Evolutionary conservation across 2,329 filamentous ascomycete species (phyloP).

Genomic region (Fusarium floridanum): DNA sequence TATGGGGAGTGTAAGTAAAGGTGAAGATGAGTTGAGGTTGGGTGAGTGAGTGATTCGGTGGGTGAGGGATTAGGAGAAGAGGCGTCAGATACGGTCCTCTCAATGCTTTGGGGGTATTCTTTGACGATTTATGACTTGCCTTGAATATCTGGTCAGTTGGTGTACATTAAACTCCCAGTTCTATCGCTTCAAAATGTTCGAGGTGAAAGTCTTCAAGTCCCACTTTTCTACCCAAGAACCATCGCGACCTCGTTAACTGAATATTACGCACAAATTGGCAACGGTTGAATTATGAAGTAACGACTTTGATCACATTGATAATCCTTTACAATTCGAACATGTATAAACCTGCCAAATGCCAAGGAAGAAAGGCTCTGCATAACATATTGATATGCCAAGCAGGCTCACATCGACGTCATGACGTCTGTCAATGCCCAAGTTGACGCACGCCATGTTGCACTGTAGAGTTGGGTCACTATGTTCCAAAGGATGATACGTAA

Average conservation of each 20-base stretch:
- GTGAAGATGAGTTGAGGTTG: not conserved
- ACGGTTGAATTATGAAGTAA: not conserved
- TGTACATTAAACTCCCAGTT: not conserved
- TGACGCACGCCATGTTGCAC: no score
- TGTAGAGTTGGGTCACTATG: not conserved
- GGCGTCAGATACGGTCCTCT: not conserved
- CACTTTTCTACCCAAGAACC: conserved; percentile 30
- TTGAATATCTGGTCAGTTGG: not conserved
- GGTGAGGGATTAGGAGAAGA: no score
- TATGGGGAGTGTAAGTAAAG: conserved; percentile 16
- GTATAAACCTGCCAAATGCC: not conserved
- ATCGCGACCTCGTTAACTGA: conserved; percentile 48
- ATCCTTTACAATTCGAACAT: not conserved
- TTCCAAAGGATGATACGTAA: not conserved
- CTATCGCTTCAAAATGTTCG: not conserved
- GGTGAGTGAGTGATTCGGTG: no score
- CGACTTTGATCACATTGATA: not conserved
- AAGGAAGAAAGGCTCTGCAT: not conserved
- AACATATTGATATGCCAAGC: not conserved
- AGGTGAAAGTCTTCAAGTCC: conserved; percentile 42
- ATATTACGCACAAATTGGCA: conserved; percentile 31
- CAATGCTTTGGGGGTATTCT: not conserved
- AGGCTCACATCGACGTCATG: not conserved
- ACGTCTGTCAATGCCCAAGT: no score
- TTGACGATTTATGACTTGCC: not conserved